Base-by-base conservation (phyloP, 495 filamentous ascomycete genomes). In the Penicillium ochrochloron region DNA sequence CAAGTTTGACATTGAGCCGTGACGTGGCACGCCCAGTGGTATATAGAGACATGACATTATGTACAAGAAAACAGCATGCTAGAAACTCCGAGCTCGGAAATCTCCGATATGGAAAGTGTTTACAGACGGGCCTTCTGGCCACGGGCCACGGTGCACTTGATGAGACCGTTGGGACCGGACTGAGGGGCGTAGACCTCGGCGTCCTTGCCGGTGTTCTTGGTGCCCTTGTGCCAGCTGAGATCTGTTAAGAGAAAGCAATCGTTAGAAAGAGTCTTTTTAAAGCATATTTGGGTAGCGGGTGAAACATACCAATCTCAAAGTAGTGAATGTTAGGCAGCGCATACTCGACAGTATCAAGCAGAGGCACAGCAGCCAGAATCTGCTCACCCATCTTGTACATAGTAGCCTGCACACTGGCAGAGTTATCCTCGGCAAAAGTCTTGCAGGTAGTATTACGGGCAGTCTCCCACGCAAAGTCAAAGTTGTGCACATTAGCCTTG, bases 371-470 rank as follows among this genome's bases (percentile, higher is more conserved):
- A 19, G 83, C 91, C 66, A 99, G 81, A 66, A 99, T 97, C 80
- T 90, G 84, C 75, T 94, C 88, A 62, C 85, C 86, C 95, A 99
- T 99, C 84, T 96, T 94, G 79, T 96, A 98, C 95, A 99, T 97
- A 61, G 94, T 97, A 66, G 89, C 89, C 84, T 99, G 95, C 19
- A 99, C 95, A 70, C 91, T 94, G 52, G 95, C 90, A 68, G 91
- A 95, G 75, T 91, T 84, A 67, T 98, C 94, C 69, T 87, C 86
- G n/a, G 95, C 94, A 72, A 99, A 99, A 0, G 88, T 92, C 84
- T 91, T 91, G 70, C 97, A 82, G 23, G 94, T 96, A 77, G 96
- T 94, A 42, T 81, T 78, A 62, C 93, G 84, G 25, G 92, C 93
- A 52, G 81, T 79, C 57, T 88, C 80, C 86, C 89, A 97, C 12